Evolutionary conservation across 257 asterid species (phyloP), one percentile per base, ranked within the genome.

Genomic region (Sherardia arvensis): DNA sequence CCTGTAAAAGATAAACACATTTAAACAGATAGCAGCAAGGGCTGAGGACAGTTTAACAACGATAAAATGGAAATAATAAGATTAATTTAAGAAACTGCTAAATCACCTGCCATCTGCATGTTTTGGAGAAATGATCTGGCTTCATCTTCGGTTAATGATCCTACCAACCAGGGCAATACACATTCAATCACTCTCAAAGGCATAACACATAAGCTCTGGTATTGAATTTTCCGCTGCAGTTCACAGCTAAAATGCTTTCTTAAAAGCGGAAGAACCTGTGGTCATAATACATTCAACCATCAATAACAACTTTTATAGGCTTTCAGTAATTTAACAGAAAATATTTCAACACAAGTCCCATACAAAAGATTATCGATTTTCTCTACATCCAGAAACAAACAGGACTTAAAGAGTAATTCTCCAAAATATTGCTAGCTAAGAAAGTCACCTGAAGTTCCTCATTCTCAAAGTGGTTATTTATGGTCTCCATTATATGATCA

Each of bases 151-250:
- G 77, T 87, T 64, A 89, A 66, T 58, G 87, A 87, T 67, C 90
- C 92, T 47, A 92, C 90, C 85, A 92, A 79, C 98, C 98, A 92
- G 25, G 98, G 98, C 66, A 92, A 72, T 78, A 92, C 98, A 30
- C 95, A 82, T 71, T 92, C 98, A 49, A 92, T 80, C 78, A 92
- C 73, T 77, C 98, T 86, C 74, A 92, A 73, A 43, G 98, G 98
- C 97, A 92, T 92, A 61, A 85, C 97, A 85, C 98, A 92, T 72
- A 92, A 75, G 69, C 95, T 88, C 82, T 78, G 93, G 66, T 92
- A 92, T 45, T 83, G 84, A 76, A 92, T 95, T 70, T 82, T 85
- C 66, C 93, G 85, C 78, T 92, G 97, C 66, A 84, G 68, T 72
- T 87, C 93, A 65, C 77, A 79, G 74, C 89, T 88, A 76, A 92